Base-by-base conservation (phyloP, 768 basidiomycete genomes). In the Ramaria sp. region DNA sequence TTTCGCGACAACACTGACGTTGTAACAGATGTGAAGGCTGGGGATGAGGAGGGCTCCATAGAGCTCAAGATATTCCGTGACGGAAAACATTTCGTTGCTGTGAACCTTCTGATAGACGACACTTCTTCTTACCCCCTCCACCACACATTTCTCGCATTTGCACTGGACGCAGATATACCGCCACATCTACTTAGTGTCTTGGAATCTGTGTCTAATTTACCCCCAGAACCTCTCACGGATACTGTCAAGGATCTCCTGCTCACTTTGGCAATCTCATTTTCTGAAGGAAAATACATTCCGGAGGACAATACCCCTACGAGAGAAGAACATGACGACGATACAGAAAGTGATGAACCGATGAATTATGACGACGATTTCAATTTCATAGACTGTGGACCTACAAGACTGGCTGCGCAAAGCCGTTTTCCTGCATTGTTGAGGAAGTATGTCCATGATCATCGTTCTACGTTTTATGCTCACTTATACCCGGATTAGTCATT, bases 11-110 rank as follows among this genome's bases (percentile, higher is more conserved):
- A n/a, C 43, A 24, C 15, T 45, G 17, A 13, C 15, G 19, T 48
- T 17, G 15, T 53, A 7, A 12, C 63, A 86, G 83, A 67, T 51
- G 64, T 83, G n/a, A 65, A 69, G 30, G 46, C 72, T 24, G 82
- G 82, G 27, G 83, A 84, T 27, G 83, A 85, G 51, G 83, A 85
- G 60, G 82, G 82, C 15, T 73, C 77, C n/a, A 68, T 86, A n/a
- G 75, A 82, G 53, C 69, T 83, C 31, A 63, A 63, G 12, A 68
- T 68, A 43, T 65, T 74, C n/a, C 54, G 54, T 30, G 69, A 67
- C 38, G 68, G 63, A 7, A 65, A 72, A 54, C 68, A 67, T 41
- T 62, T 75, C 42, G 58, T 76, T 33, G 59, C 70, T 1, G 64
- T 76, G 38, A 75, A 71, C 59, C 63, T 84, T 22, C 66, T 81